phyloP scores from a whole-genome alignment of 805 yeast genomes.

The Candida endomychidarum region DNA sequence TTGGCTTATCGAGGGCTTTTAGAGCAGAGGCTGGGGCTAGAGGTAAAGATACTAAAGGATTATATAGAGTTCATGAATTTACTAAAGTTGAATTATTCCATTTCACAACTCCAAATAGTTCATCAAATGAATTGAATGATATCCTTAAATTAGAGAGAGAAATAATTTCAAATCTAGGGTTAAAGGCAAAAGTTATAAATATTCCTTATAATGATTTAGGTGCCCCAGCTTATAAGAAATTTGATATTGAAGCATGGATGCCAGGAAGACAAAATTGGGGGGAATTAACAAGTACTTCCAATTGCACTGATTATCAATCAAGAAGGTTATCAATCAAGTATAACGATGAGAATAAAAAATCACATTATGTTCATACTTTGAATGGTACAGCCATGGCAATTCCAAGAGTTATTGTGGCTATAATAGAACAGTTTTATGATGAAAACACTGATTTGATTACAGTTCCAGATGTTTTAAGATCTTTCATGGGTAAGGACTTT shows the following conservation, averaged over 20 bases:
- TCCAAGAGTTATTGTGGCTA: slow-evolving; percentile 85
- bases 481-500: slow-evolving; percentile 61
- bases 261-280: slow-evolving; percentile 95
- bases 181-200: slow-evolving; percentile 75
- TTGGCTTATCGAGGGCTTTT: slow-evolving; percentile 82
- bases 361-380: slow-evolving; percentile 72
- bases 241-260: slow-evolving; percentile 97
- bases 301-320: slow-evolving; percentile 89
- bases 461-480: slow-evolving; percentile 68
- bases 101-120: slow-evolving; percentile 55
- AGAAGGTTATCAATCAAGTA: slow-evolving; percentile 74
- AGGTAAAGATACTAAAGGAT: slow-evolving; percentile 87
- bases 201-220: slow-evolving; percentile 94
- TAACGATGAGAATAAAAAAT: slow-evolving; percentile 30
- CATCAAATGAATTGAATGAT: slow-evolving; percentile 55
- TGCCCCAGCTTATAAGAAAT: slow-evolving; percentile 87
- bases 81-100: slow-evolving; percentile 91
- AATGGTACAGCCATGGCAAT: slow-evolving; percentile 97
- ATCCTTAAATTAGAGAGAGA: slow-evolving; percentile 64
- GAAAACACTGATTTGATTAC: slow-evolving; percentile 49
- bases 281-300: slow-evolving; percentile 86
- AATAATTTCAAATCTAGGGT: slow-evolving; percentile 65
- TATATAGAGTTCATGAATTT: slow-evolving; percentile 94
- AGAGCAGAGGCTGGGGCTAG: slow-evolving; percentile 98
- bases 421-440: slow-evolving; percentile 83